Evolutionary conservation across 2,329 filamentous ascomycete species (phyloP).

Genomic region (Fonsecaea monophora): DNA sequence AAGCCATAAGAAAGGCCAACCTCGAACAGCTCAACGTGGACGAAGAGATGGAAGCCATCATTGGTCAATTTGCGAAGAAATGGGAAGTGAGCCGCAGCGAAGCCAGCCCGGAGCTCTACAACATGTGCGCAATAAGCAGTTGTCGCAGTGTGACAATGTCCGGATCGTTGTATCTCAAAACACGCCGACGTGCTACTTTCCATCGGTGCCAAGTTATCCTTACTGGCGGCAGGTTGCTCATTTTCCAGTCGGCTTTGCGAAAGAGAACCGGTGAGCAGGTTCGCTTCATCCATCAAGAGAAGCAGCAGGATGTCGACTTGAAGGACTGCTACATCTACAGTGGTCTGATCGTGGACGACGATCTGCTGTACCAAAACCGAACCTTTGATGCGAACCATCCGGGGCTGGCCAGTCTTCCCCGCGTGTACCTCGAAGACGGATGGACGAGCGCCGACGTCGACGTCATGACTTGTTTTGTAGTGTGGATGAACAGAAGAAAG

Average conservation of each 20-base stretch:
- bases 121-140: conserved; percentile 69
- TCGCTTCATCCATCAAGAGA: conserved; percentile 67
- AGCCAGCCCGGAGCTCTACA: conserved; percentile 69
- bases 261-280: conserved; percentile 62
- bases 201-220: conserved; percentile 66
- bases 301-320: conserved; percentile 65
- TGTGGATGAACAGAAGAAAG: conserved; percentile 38
- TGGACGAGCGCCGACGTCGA: conserved; percentile 42
- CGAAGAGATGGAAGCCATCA: conserved; percentile 67
- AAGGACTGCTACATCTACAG: conserved; percentile 71
- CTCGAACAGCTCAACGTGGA: conserved; percentile 67
- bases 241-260: conserved; percentile 67
- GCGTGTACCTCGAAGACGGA: conserved; percentile 43
- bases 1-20: conserved; percentile 64
- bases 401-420: conserved; percentile 35
- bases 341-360: conserved; percentile 66
- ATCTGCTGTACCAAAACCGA: conserved; percentile 57
- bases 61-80: conserved; percentile 71
- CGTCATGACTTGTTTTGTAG: conserved; percentile 41
- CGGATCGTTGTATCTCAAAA: conserved; percentile 68
- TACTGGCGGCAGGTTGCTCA: conserved; percentile 64
- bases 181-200: conserved; percentile 67
- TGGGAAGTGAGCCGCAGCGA: conserved; percentile 71
- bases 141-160: conserved; percentile 69
- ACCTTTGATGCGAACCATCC: conserved; percentile 42